A percentile compares a stretch with the other conserved stretches of the same genome.
Evolutionary conservation across 768 basidiomycete species (phyloP).

Genomic region (Lactarius trivialis): DNA sequence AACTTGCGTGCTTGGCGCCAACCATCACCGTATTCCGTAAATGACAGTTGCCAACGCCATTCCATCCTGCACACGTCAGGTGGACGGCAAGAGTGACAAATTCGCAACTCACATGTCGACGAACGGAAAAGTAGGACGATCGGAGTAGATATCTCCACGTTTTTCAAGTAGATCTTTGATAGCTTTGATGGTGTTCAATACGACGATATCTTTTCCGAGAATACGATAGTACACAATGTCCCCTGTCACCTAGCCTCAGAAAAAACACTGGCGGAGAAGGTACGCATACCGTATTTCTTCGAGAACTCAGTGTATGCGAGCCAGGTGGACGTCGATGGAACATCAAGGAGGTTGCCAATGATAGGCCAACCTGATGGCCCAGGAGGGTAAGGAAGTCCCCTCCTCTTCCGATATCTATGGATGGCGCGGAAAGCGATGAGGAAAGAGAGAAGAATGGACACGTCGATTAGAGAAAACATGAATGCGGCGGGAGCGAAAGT

Average conservation of each 20-base stretch:
- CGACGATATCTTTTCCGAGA: conserved; percentile 41
- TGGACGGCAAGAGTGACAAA: too few species aligned
- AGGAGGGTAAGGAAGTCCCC: neutral
- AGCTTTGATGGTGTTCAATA: conserved; percentile 42
- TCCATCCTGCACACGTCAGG: too few species aligned
- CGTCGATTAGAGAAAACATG: too few species aligned
- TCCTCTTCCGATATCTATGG: neutral
- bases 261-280: too few species aligned
- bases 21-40: too few species aligned
- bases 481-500: too few species aligned
- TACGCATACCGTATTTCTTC: neutral
- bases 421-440: neutral
- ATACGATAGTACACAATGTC: conserved; percentile 27
- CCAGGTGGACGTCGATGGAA: neutral
- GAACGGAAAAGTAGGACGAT: conserved; percentile 1
- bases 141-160: conserved; percentile 33
- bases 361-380: neutral
- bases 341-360: neutral
- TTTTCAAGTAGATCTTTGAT: conserved; percentile 47
- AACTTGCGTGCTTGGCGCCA: neutral
- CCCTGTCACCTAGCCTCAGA: neutral
- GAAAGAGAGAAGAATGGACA: neutral
- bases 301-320: neutral
- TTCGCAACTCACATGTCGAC: conserved; percentile 5
- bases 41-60: too few species aligned